Conservation (phyloP, 2,329 filamentous ascomycete species). For the Cordyceps cicadae region DNA sequence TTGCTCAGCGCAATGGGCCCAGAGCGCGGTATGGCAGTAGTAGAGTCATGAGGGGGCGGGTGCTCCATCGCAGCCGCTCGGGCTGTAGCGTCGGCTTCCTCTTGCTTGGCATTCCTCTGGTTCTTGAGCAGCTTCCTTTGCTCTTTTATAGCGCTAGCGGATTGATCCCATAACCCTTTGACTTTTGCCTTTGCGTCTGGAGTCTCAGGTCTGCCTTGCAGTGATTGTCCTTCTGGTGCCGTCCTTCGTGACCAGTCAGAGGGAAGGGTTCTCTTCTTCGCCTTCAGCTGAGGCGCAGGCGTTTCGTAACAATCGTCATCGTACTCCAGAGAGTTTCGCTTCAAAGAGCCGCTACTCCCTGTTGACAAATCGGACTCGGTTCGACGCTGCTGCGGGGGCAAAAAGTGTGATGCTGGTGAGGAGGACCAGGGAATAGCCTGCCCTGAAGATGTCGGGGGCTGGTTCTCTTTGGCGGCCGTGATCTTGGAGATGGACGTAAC, state of each 20-base stretch:
- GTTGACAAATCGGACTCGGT: slow-evolving; percentile 15
- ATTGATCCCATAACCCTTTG: slow-evolving; percentile 57
- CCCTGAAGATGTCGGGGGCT: slow-evolving; percentile 22
- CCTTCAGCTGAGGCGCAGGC: slow-evolving; percentile 19
- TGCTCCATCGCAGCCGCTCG: slow-evolving; percentile 24
- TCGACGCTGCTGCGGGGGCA: slow-evolving; percentile 25
- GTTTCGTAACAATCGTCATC: slow-evolving; percentile 20
- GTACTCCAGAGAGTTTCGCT: slow-evolving; percentile 33
- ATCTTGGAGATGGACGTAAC: slow-evolving; percentile 16
- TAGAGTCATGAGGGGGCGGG: slow-evolving; percentile 22
- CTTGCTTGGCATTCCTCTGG: slow-evolving; percentile 29
- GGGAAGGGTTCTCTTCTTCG: slow-evolving; percentile 60
- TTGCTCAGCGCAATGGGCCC: slow-evolving; percentile 63
- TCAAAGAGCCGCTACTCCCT: slow-evolving; percentile 24
- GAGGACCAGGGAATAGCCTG: slow-evolving; percentile 63
- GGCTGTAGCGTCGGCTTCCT: slow-evolving; percentile 32
- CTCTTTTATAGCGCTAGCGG: slow-evolving; percentile 66
- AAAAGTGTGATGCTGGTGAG: slow-evolving; percentile 45
- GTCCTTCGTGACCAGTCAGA: slow-evolving; percentile 28
- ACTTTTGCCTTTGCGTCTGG: slow-evolving; percentile 20
- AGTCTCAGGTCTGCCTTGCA: slow-evolving; percentile 19
- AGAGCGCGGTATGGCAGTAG: slow-evolving; percentile 28
- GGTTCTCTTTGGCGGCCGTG: slow-evolving; percentile 17
- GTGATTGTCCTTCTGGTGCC: slow-evolving; percentile 24
- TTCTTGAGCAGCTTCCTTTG: slow-evolving; percentile 67